Conservation (phyloP, 192 early-diverging fungal species). For the Linderina pennispora region DNA sequence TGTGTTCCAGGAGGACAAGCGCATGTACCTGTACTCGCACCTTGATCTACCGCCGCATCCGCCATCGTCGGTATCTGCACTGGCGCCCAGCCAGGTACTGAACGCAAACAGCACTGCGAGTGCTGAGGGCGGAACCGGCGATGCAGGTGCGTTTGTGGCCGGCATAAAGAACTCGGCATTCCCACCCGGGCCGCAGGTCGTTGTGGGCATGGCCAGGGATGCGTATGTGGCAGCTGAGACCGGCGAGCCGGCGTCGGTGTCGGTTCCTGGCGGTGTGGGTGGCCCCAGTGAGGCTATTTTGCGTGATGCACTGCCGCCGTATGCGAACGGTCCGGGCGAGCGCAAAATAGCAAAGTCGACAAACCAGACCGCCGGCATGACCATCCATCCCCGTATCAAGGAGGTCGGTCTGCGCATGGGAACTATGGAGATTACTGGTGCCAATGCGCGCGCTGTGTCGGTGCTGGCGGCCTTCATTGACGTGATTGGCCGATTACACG, state of each 20-base stretch:
- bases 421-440: conserved; percentile 79
- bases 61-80: conserved; percentile 28
- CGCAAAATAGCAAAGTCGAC: conserved; percentile 27
- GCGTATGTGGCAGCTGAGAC: conserved; percentile 22
- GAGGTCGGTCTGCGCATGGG: conserved; percentile 83
- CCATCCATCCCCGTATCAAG: conserved; percentile 81
- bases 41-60: conserved; percentile 37
- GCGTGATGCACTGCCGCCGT: conserved; percentile 35
- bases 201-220: conserved; percentile 31
- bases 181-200: conserved; percentile 38
- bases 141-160: conserved; percentile 19
- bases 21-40: conserved; percentile 43
- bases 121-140: conserved; percentile 16
- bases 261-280: conserved; percentile 5
- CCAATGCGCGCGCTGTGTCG: conserved; percentile 88
- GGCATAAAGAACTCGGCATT: conserved; percentile 34
- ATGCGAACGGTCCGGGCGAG: conserved; percentile 26
- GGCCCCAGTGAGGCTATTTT: conserved; percentile 15
- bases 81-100: conserved; percentile 7
- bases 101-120: conserved; percentile 10
- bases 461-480: conserved; percentile 79
- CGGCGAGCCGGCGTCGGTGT: conserved; percentile 20
- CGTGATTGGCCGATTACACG: conserved; percentile 86
- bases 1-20: conserved; percentile 33
- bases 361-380: conserved; percentile 11